Evolutionary conservation across 208 protist genomes (phyloP).

Genomic region (Acanthamoeba healyi): DNA sequence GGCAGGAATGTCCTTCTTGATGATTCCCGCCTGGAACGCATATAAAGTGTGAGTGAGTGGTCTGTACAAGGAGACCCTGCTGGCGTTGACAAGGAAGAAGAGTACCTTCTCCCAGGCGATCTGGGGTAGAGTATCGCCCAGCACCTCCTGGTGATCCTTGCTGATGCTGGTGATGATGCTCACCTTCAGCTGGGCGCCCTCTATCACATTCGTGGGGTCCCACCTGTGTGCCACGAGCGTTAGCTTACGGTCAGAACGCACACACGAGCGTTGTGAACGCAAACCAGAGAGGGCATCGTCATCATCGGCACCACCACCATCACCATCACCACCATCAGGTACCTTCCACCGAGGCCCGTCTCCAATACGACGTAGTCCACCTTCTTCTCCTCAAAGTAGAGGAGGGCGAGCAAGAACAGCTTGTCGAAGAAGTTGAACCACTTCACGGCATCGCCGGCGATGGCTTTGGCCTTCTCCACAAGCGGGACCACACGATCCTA

Average conservation of each 20-base stretch:
- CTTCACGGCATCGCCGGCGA: not conserved
- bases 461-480: conserved; percentile 18
- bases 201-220: conserved; percentile 41
- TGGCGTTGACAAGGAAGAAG: not conserved
- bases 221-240: no score
- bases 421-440: conserved; percentile 53
- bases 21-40: not conserved
- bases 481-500: conserved; percentile 36
- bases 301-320: no score
- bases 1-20: not conserved
- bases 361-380: conserved; percentile 18
- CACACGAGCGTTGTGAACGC: not conserved
- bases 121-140: not conserved
- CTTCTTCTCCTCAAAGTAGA: conserved; percentile 62
- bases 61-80: no score
- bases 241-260: no score
- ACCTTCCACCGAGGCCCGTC: not conserved
- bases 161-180: conserved; percentile 59
- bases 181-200: not conserved
- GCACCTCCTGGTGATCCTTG: conserved; percentile 45
- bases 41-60: not conserved
- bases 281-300: no score
- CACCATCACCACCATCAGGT: no score
- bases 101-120: conserved; percentile 40
- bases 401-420: conserved; percentile 13